Conservation (phyloP, 345 rosid genomes). For the Lepidium africanum region DNA sequence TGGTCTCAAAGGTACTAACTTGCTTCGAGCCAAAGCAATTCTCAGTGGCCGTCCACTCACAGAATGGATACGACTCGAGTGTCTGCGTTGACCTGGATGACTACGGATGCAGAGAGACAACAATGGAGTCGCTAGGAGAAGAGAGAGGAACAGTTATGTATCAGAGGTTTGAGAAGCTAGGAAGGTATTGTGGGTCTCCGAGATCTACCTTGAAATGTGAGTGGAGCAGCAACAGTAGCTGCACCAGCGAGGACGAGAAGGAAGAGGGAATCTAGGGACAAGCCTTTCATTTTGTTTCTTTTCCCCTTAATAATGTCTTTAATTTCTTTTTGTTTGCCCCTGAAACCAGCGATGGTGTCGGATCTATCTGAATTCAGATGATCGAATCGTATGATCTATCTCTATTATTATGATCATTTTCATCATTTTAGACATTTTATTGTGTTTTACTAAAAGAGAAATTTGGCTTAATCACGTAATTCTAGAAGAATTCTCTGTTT, state of each 20-base stretch:
- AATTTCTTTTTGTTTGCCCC: not conserved
- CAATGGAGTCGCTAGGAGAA: conserved; percentile 42
- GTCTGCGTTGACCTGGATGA: conserved; percentile 43
- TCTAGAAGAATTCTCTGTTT: not conserved
- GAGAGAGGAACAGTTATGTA: conserved; percentile 30
- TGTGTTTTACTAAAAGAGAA: not conserved
- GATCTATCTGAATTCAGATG: not conserved
- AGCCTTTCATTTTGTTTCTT: not conserved
- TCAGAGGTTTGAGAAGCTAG: conserved; percentile 22
- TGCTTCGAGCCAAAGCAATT: conserved; percentile 59
- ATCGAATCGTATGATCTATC: not conserved
- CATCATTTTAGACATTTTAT: not conserved
- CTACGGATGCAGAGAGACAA: conserved; percentile 29
- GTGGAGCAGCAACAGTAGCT: conserved; percentile 30
- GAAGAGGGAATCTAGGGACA: conserved; percentile 18
- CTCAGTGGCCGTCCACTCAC: conserved; percentile 44
- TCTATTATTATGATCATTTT: not conserved
- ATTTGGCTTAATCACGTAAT: not conserved
- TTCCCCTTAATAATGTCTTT: not conserved
- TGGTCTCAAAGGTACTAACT: conserved; percentile 39
- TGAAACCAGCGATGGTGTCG: not conserved
- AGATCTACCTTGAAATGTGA: conserved; percentile 29
- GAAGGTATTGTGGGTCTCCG: conserved; percentile 14
- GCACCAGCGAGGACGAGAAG: conserved; percentile 28
- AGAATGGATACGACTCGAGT: conserved; percentile 14